These are phyloP conservation scores for Papiliotrema terrestris DNA, from an alignment of 1,284 basidiomycete species.

Conservation along the genomic window DNA sequence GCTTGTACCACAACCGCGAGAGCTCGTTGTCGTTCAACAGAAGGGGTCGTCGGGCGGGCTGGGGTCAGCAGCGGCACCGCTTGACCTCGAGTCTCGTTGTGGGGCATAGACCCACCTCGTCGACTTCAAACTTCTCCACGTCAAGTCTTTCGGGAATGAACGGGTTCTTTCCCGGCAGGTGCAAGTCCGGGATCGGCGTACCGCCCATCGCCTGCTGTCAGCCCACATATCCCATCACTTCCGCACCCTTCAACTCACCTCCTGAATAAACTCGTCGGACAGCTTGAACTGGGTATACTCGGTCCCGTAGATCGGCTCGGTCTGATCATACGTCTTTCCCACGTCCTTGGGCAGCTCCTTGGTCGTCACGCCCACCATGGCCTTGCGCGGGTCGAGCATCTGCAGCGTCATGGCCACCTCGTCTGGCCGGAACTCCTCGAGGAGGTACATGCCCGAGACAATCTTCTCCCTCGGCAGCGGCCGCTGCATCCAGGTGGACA, in stretches of 20 bases:
- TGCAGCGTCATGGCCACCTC: constrained; percentile 66
- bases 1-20: constrained; percentile 87
- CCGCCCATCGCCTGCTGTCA: constrained; percentile 60
- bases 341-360: constrained; percentile 60
- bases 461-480: constrained; percentile 71
- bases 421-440: constrained; percentile 71
- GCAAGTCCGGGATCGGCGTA: constrained; percentile 61
- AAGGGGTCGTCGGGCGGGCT: constrained; percentile 71
- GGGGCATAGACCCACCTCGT: constrained; percentile 52
- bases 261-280: constrained; percentile 60
- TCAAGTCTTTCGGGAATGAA: constrained; percentile 87
- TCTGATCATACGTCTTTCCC: constrained; percentile 61
- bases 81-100: neutral
- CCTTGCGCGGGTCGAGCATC: constrained; percentile 60
- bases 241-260: constrained; percentile 53
- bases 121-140: constrained; percentile 67
- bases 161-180: constrained; percentile 78
- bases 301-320: constrained; percentile 81
- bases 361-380: constrained; percentile 41
- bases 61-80: neutral
- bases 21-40: constrained; percentile 69
- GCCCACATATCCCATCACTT: too few species aligned
- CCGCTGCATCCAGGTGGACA: constrained; percentile 68
- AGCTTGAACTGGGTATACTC: constrained; percentile 69
- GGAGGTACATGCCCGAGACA: constrained; percentile 68